Evolutionary conservation across 768 basidiomycete genomes (phyloP), one percentile per base, ranked within the genome.

Genomic region (Tricholoma hemisulphureum): DNA sequence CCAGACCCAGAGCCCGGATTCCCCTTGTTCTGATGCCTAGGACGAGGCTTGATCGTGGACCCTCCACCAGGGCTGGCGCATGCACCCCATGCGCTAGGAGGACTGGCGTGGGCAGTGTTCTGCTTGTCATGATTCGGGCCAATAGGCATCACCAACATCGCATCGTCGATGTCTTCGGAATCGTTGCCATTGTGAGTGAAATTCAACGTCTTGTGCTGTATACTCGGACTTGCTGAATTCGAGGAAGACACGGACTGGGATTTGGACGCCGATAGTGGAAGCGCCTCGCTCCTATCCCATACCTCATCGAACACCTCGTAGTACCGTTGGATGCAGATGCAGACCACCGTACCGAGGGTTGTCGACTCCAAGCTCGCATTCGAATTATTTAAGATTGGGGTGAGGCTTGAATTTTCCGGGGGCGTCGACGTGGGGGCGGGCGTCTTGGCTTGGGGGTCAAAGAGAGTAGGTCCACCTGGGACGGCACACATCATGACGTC

Each of bases 291-390:
- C 14, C 85, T 81, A 71, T 93, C 92, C 56, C 70, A 73, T n/a
- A 88, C 71, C 63, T 93, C 92, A 67, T 93, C 91, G 63, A 94
- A 94, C 28, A 93, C 76, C 67, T 94, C 92, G 68, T 87, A 93
- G 68, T 93, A 94, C 41, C 83, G 83, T 64, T 88, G 81, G 51
- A 93, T 92, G 69, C 89, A 93, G 41, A 91, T 73, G 66, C 86
- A 86, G 69, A 93, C 77, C 39, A 93, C 75, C 59, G 78, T 75
- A 2, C 90, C 91, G 0, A 94, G 75, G 0, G 90, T 91, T 8
- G 84, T 84, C 61, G 3, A 61, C 59, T 26, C 62, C 63, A 2
- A 75, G 63, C 46, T 67, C 66, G n/a, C 69, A 55, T 48, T 65
- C 4, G 57, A 45, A 7, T 49, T 24, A 2, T 55, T 7, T 34